Evolutionary conservation across 2,329 filamentous ascomycete genomes (phyloP), one percentile per base, ranked within the genome.

Genomic region (Penicillium decumbens): DNA sequence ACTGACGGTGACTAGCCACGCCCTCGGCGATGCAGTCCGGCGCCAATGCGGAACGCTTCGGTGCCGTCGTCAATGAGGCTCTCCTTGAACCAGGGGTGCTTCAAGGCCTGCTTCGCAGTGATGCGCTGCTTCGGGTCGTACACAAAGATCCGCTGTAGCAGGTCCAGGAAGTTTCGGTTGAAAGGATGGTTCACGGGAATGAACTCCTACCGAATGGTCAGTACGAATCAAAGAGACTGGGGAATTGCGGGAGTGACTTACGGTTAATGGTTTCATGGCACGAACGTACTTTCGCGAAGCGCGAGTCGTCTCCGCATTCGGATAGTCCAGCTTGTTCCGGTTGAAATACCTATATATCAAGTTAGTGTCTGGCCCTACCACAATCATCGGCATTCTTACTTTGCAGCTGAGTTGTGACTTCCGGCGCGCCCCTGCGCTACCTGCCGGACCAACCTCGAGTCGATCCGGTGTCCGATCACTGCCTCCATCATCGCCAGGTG

Each of bases 401-500:
- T 78, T 50, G 78, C 71, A 30, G 80, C 77, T 24, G 77, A 73
- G 56, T 80, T 82, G 40, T 74, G 64, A 64, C 70, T 75, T 55
- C 72, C 72, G 37, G 72, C 66, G 58, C 76, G 63, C 61, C 76
- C 64, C 58, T 72, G 68, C 61, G 75, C 65, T 56, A 82, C 79
- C 50, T 78, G 74, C 56, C 73, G 73, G 46, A 83, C 75, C 24
- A 83, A 68, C 29, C 76, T 76, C 6, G 75, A 65, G 51, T 83
- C 80, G 38, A 83, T 77, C 56, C 76, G 77, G 40, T 72, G 70
- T 35, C 76, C 77, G 61, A 80, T 82, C 7, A 83, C 80, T 9
- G 76, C 75, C 65, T 85, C 82, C 82, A 85, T 85, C 82, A 85
- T 85, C 32, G 81, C 82, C 41, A 85, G 75, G 65, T 85, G 82